These are phyloP conservation scores for Lipomyces kockii DNA, from an alignment of 805 yeast species.

Conservation along the genomic window DNA sequence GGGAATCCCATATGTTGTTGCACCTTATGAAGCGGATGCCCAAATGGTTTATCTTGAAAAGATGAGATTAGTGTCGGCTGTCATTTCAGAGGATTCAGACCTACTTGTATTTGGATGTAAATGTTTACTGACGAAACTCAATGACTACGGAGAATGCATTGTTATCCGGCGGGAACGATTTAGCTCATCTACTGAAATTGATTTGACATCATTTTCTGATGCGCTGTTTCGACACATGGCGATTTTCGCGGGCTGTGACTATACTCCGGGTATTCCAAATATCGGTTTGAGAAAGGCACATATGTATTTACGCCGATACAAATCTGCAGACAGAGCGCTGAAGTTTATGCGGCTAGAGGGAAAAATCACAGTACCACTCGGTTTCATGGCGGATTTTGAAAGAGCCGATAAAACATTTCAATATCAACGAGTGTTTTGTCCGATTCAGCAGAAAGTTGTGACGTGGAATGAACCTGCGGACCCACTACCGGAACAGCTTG, in stretches of 20 bases:
- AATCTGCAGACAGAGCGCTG: slow-evolving; percentile 60
- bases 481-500: slow-evolving; percentile 39
- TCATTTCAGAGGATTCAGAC: slow-evolving; percentile 94
- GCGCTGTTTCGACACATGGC: slow-evolving; percentile 76
- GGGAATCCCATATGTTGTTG: slow-evolving; percentile 75
- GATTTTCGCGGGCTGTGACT: slow-evolving; percentile 94
- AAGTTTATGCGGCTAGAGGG: slow-evolving; percentile 64
- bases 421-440: slow-evolving; percentile 85
- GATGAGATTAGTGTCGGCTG: slow-evolving; percentile 75
- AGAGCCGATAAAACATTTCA: slow-evolving; percentile 80
- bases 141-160: slow-evolving; percentile 67
- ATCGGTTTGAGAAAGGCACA: slow-evolving; percentile 83
- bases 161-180: slow-evolving; percentile 68
- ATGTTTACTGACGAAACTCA: slow-evolving; percentile 77
- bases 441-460: slow-evolving; percentile 53
- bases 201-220: slow-evolving; percentile 56
- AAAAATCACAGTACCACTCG: slow-evolving; percentile 58
- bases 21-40: slow-evolving; percentile 98
- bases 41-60: slow-evolving; percentile 91
- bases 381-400: slow-evolving; percentile 62
- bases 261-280: slow-evolving; percentile 81
- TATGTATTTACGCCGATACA: slow-evolving; percentile 56
- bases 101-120: slow-evolving; percentile 84
- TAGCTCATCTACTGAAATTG: slow-evolving; percentile 51
- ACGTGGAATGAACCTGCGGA: slow-evolving; percentile 61